A percentile compares a stretch with the other conserved stretches of the same genome.
Conservation (phyloP, 2,329 filamentous ascomycete genomes). For the Trichoderma harzianum region DNA sequence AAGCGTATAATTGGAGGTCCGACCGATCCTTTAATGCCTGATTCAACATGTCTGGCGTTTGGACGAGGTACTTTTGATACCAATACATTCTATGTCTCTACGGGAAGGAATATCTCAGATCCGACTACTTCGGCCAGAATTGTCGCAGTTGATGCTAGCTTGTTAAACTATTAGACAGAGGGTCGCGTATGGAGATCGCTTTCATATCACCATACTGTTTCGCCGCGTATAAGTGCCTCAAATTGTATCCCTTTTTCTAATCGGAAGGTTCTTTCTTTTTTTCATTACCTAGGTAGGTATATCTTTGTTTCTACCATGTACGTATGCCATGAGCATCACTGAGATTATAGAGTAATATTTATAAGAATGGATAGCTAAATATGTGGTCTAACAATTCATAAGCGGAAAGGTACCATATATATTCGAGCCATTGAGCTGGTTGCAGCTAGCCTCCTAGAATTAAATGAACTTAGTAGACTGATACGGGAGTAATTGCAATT, state of each 20-base stretch:
- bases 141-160: neutral
- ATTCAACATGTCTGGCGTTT: neutral
- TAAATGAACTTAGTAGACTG: neutral
- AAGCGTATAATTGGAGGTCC: neutral
- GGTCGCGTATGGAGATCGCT: fast-evolving
- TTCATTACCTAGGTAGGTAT: neutral
- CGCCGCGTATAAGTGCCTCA: neutral
- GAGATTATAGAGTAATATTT: too few relatives aligned
- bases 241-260: neutral
- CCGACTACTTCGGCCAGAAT: neutral
- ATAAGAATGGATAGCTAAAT: neutral
- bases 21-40: neutral
- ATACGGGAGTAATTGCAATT: neutral
- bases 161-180: neutral
- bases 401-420: neutral
- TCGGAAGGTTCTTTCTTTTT: neutral
- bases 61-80: neutral
- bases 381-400: neutral
- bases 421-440: neutral
- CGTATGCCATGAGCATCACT: too few relatives aligned
- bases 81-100: neutral
- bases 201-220: neutral
- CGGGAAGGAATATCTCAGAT: neutral
- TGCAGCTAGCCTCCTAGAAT: neutral
- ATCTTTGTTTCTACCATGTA: neutral